Percentiles rank a stretch among this genome's conserved stretches.
These are phyloP conservation scores for Aspergillus caelatus DNA, from an alignment of 2,329 filamentous ascomycete genomes.

Conservation along the genomic window DNA sequence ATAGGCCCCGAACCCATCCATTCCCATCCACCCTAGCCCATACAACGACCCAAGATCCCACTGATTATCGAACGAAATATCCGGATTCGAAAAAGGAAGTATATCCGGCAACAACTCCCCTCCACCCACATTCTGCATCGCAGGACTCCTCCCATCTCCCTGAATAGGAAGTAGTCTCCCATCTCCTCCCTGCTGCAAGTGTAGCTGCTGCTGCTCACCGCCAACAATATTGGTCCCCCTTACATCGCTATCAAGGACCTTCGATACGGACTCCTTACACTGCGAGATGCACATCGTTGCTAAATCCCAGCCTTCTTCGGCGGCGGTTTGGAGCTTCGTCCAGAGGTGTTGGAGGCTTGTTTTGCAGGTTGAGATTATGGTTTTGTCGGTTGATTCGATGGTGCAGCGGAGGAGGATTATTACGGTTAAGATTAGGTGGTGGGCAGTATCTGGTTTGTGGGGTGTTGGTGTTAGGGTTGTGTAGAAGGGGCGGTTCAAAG, in stretches of 20 bases:
- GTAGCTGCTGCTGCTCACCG: neutral
- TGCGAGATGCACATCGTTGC: conserved; percentile 24
- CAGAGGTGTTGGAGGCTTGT: conserved; percentile 14
- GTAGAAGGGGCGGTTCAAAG: neutral
- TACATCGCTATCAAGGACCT: conserved; percentile 9
- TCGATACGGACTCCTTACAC: conserved; percentile 22
- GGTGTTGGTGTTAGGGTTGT: neutral
- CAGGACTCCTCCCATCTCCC: neutral
- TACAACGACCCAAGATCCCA: conserved; percentile 16
- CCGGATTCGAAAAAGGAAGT: conserved; percentile 17
- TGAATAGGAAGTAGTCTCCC: neutral
- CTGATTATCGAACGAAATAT: conserved; percentile 18
- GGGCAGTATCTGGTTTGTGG: conserved; percentile 27
- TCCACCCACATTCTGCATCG: neutral
- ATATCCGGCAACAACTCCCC: conserved; percentile 13
- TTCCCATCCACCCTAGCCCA: conserved; percentile 17
- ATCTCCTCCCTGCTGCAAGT: neutral
- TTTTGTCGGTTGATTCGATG: conserved; percentile 18
- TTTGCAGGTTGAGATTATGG: conserved; percentile 17
- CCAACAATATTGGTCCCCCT: neutral
- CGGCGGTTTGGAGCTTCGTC: conserved; percentile 17
- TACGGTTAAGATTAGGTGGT: conserved; percentile 30
- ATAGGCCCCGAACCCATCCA: conserved; percentile 5
- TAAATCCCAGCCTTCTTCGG: conserved; percentile 24
- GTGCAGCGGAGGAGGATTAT: conserved; percentile 23